Evolutionary conservation across 371 early-diverging fungal genomes (phyloP), one percentile per base, ranked within the genome.

Genomic region (Saksenaea oblongispora): DNA sequence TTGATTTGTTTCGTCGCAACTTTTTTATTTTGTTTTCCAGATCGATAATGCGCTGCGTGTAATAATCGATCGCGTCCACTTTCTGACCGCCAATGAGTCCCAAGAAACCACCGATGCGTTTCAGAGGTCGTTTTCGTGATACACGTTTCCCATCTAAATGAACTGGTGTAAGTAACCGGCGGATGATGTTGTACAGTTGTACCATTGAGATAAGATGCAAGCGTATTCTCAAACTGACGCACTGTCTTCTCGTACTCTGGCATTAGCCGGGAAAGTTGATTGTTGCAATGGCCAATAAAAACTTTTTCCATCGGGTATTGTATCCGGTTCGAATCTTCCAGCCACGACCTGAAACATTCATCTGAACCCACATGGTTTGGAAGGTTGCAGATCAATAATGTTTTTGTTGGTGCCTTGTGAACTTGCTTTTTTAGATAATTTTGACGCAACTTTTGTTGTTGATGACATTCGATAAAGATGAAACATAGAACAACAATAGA

Each of bases 51-150:
- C 83, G 70, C 28, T 75, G 66, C 14, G 90, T 84, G 62, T 88
- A 90, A 68, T 86, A 80, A 47, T 87, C 83, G 54, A 95, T 94
- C 10, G 89, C 84, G 54, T 94, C 93, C 7, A 91, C 87, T 34
- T 71, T 58, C 18, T 44, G 15, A 44, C 44, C 8, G 44, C 44
- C 15, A 15, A 59, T 47, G 54, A 44, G 18, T 54, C 4, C 31
- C 18, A 51, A 62, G 70, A 36, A 73, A 56, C 9, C 68, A 59
- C 22, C 77, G 72, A n/a, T 71, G 35, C 1, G 61, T 36, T 56
- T 42, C 41, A 18, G 0, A 53, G 54, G 22, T 13, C 26, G 61
- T 28, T 51, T 44, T 11, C n/a, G 44, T 7, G 44, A 44, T 17
- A 44, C 44, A 7, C 44, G 44, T 44, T 44, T 44, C 18, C 44